A percentile compares a stretch with the other conserved stretches of the same genome.
These are phyloP conservation scores for Amauroascus verrucosus DNA, from an alignment of 2,329 filamentous ascomycete genomes.

Conservation along the genomic window DNA sequence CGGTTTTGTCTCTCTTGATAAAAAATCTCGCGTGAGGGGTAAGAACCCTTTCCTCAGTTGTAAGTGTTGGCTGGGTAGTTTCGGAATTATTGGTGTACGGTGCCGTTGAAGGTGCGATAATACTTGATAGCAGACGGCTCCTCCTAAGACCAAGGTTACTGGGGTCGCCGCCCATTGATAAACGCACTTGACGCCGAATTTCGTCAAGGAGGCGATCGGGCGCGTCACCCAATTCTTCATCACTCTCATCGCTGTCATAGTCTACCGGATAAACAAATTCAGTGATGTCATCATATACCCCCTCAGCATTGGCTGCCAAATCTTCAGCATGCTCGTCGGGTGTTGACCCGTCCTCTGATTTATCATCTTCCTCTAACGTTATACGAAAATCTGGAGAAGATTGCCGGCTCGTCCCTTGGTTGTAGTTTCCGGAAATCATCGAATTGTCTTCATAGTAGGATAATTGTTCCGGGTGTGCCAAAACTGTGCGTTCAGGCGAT, in stretches of 20 bases:
- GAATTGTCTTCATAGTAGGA: neutral
- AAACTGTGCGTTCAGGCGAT: constrained; percentile 2
- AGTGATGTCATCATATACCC: constrained; percentile 18
- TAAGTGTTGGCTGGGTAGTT: neutral
- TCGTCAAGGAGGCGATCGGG: constrained; percentile 7
- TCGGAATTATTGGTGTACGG: neutral
- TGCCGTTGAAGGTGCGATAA: neutral
- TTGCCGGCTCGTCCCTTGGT: constrained; percentile 9
- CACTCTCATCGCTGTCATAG: constrained; percentile 1
- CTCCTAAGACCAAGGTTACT: neutral
- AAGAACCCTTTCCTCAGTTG: constrained; percentile 39
- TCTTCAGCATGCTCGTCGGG: constrained; percentile 24
- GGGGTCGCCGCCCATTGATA: neutral
- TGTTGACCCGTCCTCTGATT: constrained; percentile 30
- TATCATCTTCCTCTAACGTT: constrained; percentile 30
- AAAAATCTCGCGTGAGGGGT: constrained; percentile 70
- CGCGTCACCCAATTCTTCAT: constrained; percentile 2
- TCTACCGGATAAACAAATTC: constrained; percentile 8
- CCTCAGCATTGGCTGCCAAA: constrained; percentile 22
- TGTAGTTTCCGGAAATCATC: neutral
- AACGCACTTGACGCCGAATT: constrained; percentile 3
- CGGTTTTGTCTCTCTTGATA: constrained; percentile 71
- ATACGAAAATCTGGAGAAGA: constrained; percentile 24
- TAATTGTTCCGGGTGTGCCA: constrained; percentile 2
- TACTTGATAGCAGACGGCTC: neutral